Evolutionary conservation across 768 basidiomycete species (phyloP).

Genomic region (Russula lepida): DNA sequence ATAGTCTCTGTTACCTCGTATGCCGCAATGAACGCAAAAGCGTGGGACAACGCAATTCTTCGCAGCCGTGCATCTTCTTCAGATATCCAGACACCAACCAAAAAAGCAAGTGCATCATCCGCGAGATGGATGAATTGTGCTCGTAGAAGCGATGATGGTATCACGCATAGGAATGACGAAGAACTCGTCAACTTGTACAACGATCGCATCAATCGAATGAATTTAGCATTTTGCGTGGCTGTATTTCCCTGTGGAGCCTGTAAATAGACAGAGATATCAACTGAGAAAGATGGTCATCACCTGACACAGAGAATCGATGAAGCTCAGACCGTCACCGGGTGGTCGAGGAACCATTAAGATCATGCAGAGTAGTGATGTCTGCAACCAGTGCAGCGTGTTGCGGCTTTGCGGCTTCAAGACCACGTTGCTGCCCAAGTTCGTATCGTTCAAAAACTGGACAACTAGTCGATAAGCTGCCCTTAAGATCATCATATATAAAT

Average conservation of each 20-base stretch:
- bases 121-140: conserved; percentile 59
- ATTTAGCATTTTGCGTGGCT: conserved; percentile 30
- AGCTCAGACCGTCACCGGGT: conserved; percentile 36
- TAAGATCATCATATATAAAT: neutral
- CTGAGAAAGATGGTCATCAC: conserved; percentile 1
- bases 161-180: conserved; percentile 37
- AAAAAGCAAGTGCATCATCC: conserved; percentile 68
- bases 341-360: conserved; percentile 46
- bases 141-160: conserved; percentile 52
- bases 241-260: neutral
- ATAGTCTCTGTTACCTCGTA: conserved; percentile 44
- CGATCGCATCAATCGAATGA: conserved; percentile 50
- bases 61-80: conserved; percentile 29
- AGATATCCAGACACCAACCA: conserved; percentile 58
- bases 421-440: conserved; percentile 39
- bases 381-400: conserved; percentile 47
- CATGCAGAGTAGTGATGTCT: conserved; percentile 45
- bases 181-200: conserved; percentile 64
- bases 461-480: neutral
- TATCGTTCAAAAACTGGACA: conserved; percentile 40
- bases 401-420: conserved; percentile 54
- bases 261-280: neutral
- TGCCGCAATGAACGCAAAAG: conserved; percentile 72
- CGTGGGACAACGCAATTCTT: conserved; percentile 61
- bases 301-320: conserved; percentile 32